Base-by-base conservation (phyloP, 129 eudicot genomes). In the Oenanthe sinensis region DNA sequence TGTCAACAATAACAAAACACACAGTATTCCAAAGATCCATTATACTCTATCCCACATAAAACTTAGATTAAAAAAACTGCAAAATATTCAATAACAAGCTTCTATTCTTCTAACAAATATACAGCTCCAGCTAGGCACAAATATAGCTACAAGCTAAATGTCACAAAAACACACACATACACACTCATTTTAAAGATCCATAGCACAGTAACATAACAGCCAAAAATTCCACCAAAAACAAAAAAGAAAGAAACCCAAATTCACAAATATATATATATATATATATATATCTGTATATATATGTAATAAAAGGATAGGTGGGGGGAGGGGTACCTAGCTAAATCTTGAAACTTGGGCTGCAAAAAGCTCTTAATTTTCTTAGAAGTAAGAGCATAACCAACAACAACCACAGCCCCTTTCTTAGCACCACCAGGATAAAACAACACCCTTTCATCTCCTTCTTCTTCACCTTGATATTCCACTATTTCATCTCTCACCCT, bases 301-400 rank as follows among this genome's bases (percentile, higher is more conserved):
- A 63, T 3, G 36, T 33, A 3, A 63, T 5, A 33, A 17, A 8
- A 69, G 40, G 22, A 45, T 0, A 17, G 6, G 4, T 5, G 3
- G 19, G 40, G 20, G 1, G 2, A 19, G 8, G 39, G 19, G 7
- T 90, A 93, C 98, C 97, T 89, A 68, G 98, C 98, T 77, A 94
- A 83, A 78, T 93, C 87, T 84, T 91, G 88, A 84, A 94, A 83
- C 72, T 94, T 94, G 52, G 98, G 98, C 80, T 94, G 90, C 84
- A 94, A 86, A 79, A 94, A 94, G 92, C 98, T 94, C 85, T 89
- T 91, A 79, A 81, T 83, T 84, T 93, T 93, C 89, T 93, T 93
- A 48, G 93, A 88, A 13, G 98, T 93, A 48, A 93, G 96, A 74
- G 97, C 98, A 80, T 93, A 93, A 22, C 98, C 97, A 11, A 93